Conservation (phyloP, 352 stramenopile genomes). For the Phytopythium ostracodes region DNA sequence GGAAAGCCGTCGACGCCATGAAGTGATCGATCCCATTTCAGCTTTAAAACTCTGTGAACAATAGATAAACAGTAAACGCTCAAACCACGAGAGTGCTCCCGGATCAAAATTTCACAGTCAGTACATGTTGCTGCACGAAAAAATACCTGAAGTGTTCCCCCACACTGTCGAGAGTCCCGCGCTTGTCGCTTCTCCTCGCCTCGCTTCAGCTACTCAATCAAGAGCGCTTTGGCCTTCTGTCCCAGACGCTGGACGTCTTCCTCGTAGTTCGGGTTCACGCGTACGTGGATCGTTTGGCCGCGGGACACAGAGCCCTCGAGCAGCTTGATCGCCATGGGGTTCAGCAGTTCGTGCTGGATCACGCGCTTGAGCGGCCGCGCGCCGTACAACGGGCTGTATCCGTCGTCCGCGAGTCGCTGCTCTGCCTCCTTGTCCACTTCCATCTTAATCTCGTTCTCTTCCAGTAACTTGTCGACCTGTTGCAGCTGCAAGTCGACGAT, state of each 20-base stretch:
- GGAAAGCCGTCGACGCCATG: neutral
- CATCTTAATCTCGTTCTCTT: slow-evolving; percentile 91
- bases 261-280: slow-evolving; percentile 47
- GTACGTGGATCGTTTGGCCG: slow-evolving; percentile 80
- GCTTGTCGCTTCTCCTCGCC: neutral
- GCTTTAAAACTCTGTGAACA: neutral
- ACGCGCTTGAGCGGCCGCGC: slow-evolving; percentile 95
- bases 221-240: slow-evolving; percentile 34
- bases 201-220: slow-evolving; percentile 19
- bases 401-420: slow-evolving; percentile 90
- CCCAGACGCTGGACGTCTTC: slow-evolving; percentile 39
- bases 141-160: neutral
- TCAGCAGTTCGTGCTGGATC: slow-evolving; percentile 96
- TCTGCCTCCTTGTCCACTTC: slow-evolving; percentile 87
- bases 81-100: too few species aligned
- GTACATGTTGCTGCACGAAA: neutral
- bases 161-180: neutral
- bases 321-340: slow-evolving; percentile 91
- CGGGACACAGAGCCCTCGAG: slow-evolving; percentile 75
- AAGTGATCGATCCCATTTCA: neutral
- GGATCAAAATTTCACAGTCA: too few species aligned
- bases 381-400: slow-evolving; percentile 96
- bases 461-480: slow-evolving; percentile 87
- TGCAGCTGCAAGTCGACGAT: slow-evolving; percentile 96
- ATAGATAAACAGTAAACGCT: neutral